Base-by-base conservation (phyloP, 2,329 filamentous ascomycete genomes). In the Cadophora sp. region DNA sequence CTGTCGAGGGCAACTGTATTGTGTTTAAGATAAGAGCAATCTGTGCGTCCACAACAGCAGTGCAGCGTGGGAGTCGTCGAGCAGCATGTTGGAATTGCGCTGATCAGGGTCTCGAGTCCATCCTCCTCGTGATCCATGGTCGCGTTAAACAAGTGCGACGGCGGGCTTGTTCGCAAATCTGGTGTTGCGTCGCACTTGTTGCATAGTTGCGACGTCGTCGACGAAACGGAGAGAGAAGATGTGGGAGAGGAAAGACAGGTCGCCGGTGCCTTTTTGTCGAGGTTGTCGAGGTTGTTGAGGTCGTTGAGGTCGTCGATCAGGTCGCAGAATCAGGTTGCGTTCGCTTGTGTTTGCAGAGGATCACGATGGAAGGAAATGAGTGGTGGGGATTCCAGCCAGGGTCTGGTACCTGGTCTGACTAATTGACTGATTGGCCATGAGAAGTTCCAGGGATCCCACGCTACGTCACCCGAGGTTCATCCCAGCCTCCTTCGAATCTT, bases 41-140 rank as follows among this genome's bases (percentile, higher is more conserved):
- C 89, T 70, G 84, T 79, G 73, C 89, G 89, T 66, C 94, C 94
- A 82, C 95, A 99, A 82, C 95, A 99, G 84, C 96, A 98, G 51
- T 76, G 74, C 24, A 73, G 66, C 37, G 71, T 67, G 26, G 73
- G 71, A 24, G 68, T 72, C 31, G 70, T 68, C 19, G 68, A 68
- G 48, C 69, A 65, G 55, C 56, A 62, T 27, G 56, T 58, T 65
- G 76, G 75, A 71, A 77, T 76, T 70, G 66, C 72, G 62, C 69
- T 72, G 69, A 77, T 74, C 64, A 75, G 68, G 61, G 63, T 64
- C 46, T 68, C 70, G 56, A 76, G 63, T 56, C 70, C 60, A 31
- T 73, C 71, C 65, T 71, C 63, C 62, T 71, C 62, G 43, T 60
- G 51, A 22, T 67, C 69, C 68, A 73, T 72, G 9, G 50, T 62